These are phyloP conservation scores for Trichoderma guizhouense DNA, from an alignment of 2,329 filamentous ascomycete genomes.

Conservation along the genomic window DNA sequence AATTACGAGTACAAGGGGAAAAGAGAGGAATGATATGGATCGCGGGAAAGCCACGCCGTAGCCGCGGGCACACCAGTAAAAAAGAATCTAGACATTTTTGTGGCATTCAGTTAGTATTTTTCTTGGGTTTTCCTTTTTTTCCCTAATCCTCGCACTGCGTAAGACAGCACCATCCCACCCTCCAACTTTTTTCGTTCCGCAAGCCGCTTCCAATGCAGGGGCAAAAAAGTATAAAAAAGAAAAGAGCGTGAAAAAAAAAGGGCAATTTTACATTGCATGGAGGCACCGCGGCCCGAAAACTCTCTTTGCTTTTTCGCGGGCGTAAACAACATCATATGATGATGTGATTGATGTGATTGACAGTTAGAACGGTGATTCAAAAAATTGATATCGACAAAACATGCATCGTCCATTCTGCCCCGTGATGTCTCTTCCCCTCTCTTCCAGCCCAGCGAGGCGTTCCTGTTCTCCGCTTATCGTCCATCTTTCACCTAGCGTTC, in stretches of 20 bases:
- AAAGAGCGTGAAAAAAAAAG: background rate
- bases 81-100: background rate
- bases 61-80: background rate
- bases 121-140: background rate
- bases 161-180: background rate
- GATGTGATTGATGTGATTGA: background rate
- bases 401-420: background rate
- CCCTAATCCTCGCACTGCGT: background rate
- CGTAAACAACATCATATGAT: background rate
- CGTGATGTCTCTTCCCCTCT: background rate
- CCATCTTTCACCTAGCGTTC: background rate
- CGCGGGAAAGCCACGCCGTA: background rate
- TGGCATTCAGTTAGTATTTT: background rate
- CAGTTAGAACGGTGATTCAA: background rate
- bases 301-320: background rate
- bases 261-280: background rate
- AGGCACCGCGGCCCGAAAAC: background rate
- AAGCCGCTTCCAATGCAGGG: constrained; percentile 11
- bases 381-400: background rate
- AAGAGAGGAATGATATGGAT: background rate
- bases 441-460: background rate
- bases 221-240: background rate
- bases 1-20: background rate
- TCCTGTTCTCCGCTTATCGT: background rate
- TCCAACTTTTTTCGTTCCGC: background rate